phyloP scores from a whole-genome alignment of 192 early-diverging fungal species.

The Coemansia sp. region DNA sequence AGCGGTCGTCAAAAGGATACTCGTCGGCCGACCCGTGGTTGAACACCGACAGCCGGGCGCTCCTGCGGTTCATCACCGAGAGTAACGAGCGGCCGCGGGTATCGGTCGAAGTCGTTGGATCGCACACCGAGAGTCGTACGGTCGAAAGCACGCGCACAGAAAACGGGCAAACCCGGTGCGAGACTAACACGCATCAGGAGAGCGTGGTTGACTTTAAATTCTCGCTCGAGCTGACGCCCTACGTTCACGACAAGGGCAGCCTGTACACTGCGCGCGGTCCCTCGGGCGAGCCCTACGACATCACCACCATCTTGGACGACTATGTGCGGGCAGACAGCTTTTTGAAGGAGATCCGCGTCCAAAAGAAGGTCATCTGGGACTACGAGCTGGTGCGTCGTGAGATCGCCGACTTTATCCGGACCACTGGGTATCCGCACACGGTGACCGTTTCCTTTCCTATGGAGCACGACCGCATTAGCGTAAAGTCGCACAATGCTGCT shows the following conservation, averaged over 20 bases:
- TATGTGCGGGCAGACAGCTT: constrained; percentile 38
- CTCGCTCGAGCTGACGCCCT: constrained; percentile 43
- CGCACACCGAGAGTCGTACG: constrained; percentile 25
- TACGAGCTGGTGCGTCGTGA: constrained; percentile 39
- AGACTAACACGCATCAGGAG: constrained; percentile 19
- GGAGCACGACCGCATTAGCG: constrained; percentile 33
- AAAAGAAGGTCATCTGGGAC: constrained; percentile 56
- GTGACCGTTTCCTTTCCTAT: constrained; percentile 42
- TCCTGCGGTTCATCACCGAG: constrained; percentile 40
- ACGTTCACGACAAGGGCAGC: constrained; percentile 42
- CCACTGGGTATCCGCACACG: constrained; percentile 45
- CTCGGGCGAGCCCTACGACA: constrained; percentile 35
- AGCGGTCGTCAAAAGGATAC: constrained; percentile 43
- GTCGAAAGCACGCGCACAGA: constrained; percentile 4
- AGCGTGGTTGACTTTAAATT: constrained; percentile 47
- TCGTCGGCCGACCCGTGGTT: constrained; percentile 47
- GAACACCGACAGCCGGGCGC: constrained; percentile 34
- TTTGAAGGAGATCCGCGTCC: constrained; percentile 43
- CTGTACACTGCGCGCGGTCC: constrained; percentile 33
- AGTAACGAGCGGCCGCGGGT: constrained; percentile 49
- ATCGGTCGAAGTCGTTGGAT: constrained; percentile 31
- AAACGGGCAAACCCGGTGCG: constrained; percentile 13
- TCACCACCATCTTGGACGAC: constrained; percentile 23
- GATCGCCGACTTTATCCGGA: constrained; percentile 15
- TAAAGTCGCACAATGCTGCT: constrained; percentile 24